These are phyloP conservation scores for Colletotrichum sp. DNA, from an alignment of 2,329 filamentous ascomycete species.

Conservation along the genomic window DNA sequence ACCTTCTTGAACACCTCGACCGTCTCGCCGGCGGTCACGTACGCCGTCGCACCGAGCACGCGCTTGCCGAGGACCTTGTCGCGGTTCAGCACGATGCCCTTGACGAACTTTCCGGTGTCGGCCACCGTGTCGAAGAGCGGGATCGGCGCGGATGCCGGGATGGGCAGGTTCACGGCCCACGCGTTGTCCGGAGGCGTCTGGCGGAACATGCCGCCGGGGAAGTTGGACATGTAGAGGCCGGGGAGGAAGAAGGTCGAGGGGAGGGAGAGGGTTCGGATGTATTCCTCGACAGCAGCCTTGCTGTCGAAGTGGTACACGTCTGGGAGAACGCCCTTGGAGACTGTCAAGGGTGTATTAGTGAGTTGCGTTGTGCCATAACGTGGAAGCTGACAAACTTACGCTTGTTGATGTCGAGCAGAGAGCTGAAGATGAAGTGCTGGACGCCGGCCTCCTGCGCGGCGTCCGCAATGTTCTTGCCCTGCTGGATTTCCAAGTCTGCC, in stretches of 20 bases:
- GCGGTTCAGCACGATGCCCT: constrained; percentile 29
- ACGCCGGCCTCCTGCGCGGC: constrained; percentile 48
- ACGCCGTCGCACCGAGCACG: constrained; percentile 40
- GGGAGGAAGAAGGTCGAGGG: constrained; percentile 57
- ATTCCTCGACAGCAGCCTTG: constrained; percentile 61
- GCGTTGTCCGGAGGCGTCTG: constrained; percentile 31
- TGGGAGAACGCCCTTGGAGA: constrained; percentile 42
- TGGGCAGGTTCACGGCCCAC: constrained; percentile 37
- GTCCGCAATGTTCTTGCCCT: constrained; percentile 53
- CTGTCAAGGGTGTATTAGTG: constrained; percentile 26
- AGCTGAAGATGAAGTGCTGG: constrained; percentile 50
- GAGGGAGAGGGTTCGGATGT: constrained; percentile 52
- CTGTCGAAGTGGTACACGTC: constrained; percentile 59
- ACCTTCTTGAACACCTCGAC: constrained; percentile 31
- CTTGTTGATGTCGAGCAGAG: constrained; percentile 44
- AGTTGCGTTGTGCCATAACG: background rate
- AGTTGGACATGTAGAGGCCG: constrained; percentile 60
- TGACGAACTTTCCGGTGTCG: constrained; percentile 48
- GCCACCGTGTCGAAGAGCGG: constrained; percentile 37
- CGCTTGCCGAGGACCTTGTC: constrained; percentile 33
- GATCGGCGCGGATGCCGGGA: constrained; percentile 32
- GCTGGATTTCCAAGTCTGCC: constrained; percentile 43
- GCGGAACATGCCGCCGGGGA: constrained; percentile 33
- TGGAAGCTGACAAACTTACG: constrained; percentile 29
- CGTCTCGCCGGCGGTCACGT: constrained; percentile 36